Conservation (phyloP, 805 yeast species). For the Schwanniomyces occidentalis region DNA sequence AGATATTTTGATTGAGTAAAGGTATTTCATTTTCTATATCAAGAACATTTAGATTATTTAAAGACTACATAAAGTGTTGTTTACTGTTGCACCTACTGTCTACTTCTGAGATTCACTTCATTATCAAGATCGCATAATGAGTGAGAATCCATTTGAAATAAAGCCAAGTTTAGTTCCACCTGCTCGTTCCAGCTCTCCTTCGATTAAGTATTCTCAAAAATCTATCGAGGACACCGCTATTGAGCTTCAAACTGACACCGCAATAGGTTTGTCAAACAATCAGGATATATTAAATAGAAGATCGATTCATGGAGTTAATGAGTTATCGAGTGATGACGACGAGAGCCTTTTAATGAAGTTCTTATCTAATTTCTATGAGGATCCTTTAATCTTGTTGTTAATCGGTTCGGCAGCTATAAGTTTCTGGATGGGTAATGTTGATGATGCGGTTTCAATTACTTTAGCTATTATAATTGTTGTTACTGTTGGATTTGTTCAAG, state of each 20-base stretch:
- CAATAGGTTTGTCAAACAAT: conserved; percentile 60
- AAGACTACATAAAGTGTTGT: too few relatives aligned
- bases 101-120: too few relatives aligned
- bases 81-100: too few relatives aligned
- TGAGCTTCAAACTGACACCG: conserved; percentile 61
- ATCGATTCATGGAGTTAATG: conserved; percentile 78
- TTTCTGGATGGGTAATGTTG: conserved; percentile 91
- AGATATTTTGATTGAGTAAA: too few relatives aligned
- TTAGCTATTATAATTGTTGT: conserved; percentile 92
- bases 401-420: conserved; percentile 88
- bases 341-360: conserved; percentile 75
- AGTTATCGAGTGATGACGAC: conserved; percentile 71
- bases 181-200: conserved; percentile 46
- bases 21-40: too few relatives aligned
- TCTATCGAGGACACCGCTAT: conserved; percentile 65
- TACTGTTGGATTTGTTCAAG: conserved; percentile 96
- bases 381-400: conserved; percentile 83
- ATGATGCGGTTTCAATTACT: conserved; percentile 93
- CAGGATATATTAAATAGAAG: conserved; percentile 76
- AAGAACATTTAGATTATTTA: too few relatives aligned
- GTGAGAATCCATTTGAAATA: conserved; percentile 41
- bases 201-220: conserved; percentile 61
- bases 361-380: conserved; percentile 77
- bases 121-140: conserved; percentile 27
- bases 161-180: conserved; percentile 18